Conservation (phyloP, 2,329 filamentous ascomycete genomes). For the Pseudonectria foliicola region DNA sequence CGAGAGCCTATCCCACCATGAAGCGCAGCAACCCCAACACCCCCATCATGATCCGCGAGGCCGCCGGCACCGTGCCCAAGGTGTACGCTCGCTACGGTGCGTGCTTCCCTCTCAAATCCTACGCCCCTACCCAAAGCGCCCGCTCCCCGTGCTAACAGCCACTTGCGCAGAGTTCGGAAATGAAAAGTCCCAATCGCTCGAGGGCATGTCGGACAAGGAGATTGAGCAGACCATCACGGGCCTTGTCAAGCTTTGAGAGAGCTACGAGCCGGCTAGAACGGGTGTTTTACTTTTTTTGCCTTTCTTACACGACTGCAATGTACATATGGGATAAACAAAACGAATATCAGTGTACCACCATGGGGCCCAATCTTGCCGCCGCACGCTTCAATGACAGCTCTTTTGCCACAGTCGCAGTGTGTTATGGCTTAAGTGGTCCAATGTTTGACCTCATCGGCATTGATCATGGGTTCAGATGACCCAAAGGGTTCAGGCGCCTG, state of each 20-base stretch:
- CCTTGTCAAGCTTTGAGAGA: constrained; percentile 38
- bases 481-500: too few relatives aligned
- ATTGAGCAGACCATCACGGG: constrained; percentile 52
- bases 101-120: constrained; percentile 5
- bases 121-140: not conserved
- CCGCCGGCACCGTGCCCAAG: constrained; percentile 72
- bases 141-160: constrained; percentile 12
- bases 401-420: too few relatives aligned
- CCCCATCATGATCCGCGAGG: constrained; percentile 93
- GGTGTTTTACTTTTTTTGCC: not conserved
- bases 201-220: constrained; percentile 54
- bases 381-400: not conserved
- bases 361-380: not conserved
- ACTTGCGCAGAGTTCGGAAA: constrained; percentile 41
- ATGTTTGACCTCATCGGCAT: too few relatives aligned
- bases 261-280: not conserved
- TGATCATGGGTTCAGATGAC: too few relatives aligned
- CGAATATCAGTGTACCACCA: constrained; percentile 11
- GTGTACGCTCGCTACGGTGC: constrained; percentile 90
- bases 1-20: constrained; percentile 91
- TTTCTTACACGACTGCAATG: not conserved
- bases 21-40: constrained; percentile 97
- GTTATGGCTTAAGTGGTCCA: not conserved
- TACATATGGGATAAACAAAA: constrained; percentile 17
- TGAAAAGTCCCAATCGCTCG: constrained; percentile 51